Evolutionary conservation across 176 grass and related monocot species (phyloP).

Genomic region (Musa itinerans): DNA sequence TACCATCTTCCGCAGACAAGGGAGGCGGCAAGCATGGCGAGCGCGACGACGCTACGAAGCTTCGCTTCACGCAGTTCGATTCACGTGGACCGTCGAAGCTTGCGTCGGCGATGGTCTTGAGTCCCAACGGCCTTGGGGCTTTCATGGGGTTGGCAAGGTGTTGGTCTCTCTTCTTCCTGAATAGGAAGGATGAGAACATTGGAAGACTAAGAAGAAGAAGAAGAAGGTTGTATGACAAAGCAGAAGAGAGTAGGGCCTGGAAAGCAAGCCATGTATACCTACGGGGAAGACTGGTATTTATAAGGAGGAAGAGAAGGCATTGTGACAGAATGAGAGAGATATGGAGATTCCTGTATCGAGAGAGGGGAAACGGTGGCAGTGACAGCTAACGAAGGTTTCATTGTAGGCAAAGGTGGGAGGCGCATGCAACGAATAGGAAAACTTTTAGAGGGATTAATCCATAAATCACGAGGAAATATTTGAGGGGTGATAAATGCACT

Average conservation of each 20-base stretch:
- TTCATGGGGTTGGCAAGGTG: not conserved
- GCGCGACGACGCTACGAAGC: not conserved
- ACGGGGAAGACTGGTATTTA: not conserved
- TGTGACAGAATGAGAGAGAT: too few species aligned
- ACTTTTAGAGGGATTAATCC: not conserved
- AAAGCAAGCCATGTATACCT: not conserved
- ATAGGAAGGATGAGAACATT: constrained; percentile 1
- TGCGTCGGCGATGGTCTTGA: not conserved
- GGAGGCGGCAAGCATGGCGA: not conserved
- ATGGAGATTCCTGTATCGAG: not conserved
- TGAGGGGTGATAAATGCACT: too few species aligned
- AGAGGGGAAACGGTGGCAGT: not conserved
- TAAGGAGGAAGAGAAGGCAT: not conserved
- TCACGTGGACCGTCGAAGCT: not conserved
- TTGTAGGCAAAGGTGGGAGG: not conserved
- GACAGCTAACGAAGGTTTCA: not conserved
- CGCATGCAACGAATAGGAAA: not conserved
- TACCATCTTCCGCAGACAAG: not conserved
- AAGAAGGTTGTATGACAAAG: not conserved
- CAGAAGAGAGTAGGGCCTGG: not conserved
- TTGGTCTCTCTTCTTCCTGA: not conserved
- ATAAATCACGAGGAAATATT: too few species aligned
- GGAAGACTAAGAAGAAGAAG: not conserved
- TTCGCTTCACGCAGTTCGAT: not conserved
- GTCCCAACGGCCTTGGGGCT: not conserved